Evolutionary conservation across 805 yeast species (phyloP).

Genomic region (Myxozyma udenii): DNA sequence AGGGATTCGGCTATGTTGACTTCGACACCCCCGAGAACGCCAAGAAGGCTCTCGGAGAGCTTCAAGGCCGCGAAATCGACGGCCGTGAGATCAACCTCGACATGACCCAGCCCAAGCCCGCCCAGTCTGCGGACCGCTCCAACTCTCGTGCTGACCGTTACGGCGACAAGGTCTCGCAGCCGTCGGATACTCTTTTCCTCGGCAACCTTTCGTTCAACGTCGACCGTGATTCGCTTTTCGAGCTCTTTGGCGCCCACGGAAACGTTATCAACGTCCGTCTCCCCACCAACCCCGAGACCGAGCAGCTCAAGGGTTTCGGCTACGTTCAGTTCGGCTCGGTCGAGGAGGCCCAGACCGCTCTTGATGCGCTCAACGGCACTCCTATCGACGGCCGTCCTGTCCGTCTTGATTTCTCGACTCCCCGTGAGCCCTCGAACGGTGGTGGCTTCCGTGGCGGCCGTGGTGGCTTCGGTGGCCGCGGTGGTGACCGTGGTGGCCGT

Average conservation of each 20-base stretch:
- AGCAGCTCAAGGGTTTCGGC: conserved; percentile 98
- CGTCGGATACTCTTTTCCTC: conserved; percentile 92
- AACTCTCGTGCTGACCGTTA: conserved; percentile 79
- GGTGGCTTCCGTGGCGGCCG: conserved; percentile 43
- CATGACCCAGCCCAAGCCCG: conserved; percentile 79
- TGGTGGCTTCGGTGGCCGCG: conserved; percentile 44
- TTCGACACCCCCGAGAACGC: conserved; percentile 75
- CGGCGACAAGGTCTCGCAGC: conserved; percentile 88
- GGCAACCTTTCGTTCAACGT: conserved; percentile 94
- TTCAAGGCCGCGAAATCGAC: conserved; percentile 92
- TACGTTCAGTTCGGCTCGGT: conserved; percentile 85
- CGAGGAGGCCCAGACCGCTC: conserved; percentile 88
- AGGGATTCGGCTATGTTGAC: conserved; percentile 86
- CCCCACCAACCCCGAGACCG: conserved; percentile 98
- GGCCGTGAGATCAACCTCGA: conserved; percentile 96
- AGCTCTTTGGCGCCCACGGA: conserved; percentile 73
- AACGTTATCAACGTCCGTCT: conserved; percentile 83
- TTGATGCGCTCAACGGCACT: conserved; percentile 83
- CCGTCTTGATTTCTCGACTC: conserved; percentile 91
- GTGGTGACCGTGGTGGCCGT: conserved; percentile 43
- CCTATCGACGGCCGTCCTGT: conserved; percentile 87
- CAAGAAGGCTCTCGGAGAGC: conserved; percentile 76
- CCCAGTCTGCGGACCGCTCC: conserved; percentile 44
- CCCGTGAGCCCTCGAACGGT: conserved; percentile 58
- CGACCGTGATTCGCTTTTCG: conserved; percentile 72